A percentile compares a stretch with the other conserved stretches of the same genome.
These are phyloP conservation scores for Aureobasidium vineae DNA, from an alignment of 2,329 filamentous ascomycete genomes.

Conservation along the genomic window DNA sequence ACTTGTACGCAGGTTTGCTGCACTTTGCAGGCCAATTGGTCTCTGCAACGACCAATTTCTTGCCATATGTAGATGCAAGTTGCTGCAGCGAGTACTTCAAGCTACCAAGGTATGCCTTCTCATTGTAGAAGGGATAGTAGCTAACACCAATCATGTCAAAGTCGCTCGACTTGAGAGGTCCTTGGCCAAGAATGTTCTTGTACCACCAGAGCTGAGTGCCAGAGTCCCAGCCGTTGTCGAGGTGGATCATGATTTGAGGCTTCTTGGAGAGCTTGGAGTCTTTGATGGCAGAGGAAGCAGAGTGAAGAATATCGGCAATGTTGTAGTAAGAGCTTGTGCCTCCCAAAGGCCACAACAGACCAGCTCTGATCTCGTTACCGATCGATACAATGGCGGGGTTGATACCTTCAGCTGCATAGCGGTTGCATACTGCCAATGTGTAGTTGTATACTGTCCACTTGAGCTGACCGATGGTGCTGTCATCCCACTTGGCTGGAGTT, in stretches of 20 bases:
- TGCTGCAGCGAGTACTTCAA: conserved; percentile 31
- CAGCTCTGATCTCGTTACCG: conserved; percentile 42
- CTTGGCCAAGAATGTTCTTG: conserved; percentile 33
- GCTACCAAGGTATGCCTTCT: conserved; percentile 33
- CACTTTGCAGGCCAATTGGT: conserved; percentile 36
- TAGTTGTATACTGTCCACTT: conserved; percentile 36
- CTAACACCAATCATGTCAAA: conserved; percentile 36
- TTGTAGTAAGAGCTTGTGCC: conserved; percentile 37
- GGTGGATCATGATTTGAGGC: conserved; percentile 37
- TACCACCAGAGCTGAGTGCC: conserved; percentile 37
- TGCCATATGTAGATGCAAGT: conserved; percentile 33
- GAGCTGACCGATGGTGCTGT: conserved; percentile 37
- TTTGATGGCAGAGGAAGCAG: conserved; percentile 36
- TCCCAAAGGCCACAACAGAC: conserved; percentile 40
- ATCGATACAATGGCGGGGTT: conserved; percentile 43
- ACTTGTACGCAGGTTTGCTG: conserved; percentile 33
- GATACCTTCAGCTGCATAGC: conserved; percentile 43
- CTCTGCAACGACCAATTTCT: conserved; percentile 34
- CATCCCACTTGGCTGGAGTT: conserved; percentile 37
- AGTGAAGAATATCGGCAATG: conserved; percentile 38
- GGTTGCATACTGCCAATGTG: conserved; percentile 40
- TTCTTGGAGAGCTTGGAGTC: conserved; percentile 31
- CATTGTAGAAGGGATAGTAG: conserved; percentile 37
- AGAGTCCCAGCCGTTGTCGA: conserved; percentile 39
- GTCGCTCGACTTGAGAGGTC: conserved; percentile 32